Evolutionary conservation across 2,329 filamentous ascomycete genomes (phyloP).

Genomic region (Exserohilum turcica): DNA sequence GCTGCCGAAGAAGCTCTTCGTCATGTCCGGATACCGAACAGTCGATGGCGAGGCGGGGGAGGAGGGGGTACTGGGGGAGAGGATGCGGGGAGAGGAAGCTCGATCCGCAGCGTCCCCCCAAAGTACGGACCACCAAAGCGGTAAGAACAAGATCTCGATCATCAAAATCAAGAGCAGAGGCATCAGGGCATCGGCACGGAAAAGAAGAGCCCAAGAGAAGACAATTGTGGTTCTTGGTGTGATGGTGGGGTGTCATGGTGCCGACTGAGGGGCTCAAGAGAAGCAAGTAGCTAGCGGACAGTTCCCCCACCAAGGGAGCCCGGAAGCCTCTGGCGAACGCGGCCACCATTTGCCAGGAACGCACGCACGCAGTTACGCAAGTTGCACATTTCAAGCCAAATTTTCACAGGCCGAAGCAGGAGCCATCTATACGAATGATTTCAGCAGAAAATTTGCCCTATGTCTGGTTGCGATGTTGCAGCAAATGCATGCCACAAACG

Average conservation of each 20-base stretch:
- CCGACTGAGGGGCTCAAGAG: background rate
- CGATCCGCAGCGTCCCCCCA: background rate
- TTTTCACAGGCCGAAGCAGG: background rate
- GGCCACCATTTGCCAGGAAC: background rate
- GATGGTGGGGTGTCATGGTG: background rate
- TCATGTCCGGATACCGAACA: background rate
- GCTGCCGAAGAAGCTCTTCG: background rate
- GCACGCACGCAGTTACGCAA: background rate
- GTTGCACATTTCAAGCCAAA: background rate
- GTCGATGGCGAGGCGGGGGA: background rate
- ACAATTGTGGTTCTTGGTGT: background rate
- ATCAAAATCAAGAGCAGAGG: background rate
- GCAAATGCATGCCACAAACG: background rate
- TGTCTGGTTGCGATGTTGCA: background rate
- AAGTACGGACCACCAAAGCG: background rate
- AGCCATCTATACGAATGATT: background rate
- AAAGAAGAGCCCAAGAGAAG: background rate
- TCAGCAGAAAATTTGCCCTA: background rate
- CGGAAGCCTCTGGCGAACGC: background rate
- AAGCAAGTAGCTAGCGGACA: background rate
- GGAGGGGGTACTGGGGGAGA: background rate
- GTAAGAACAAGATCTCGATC: background rate
- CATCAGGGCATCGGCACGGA: background rate
- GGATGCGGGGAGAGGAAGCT: background rate
- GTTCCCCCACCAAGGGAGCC: slow-evolving; percentile 1